Conservation (phyloP, 139 green algal species). For the Tetradesmus obliquus region DNA sequence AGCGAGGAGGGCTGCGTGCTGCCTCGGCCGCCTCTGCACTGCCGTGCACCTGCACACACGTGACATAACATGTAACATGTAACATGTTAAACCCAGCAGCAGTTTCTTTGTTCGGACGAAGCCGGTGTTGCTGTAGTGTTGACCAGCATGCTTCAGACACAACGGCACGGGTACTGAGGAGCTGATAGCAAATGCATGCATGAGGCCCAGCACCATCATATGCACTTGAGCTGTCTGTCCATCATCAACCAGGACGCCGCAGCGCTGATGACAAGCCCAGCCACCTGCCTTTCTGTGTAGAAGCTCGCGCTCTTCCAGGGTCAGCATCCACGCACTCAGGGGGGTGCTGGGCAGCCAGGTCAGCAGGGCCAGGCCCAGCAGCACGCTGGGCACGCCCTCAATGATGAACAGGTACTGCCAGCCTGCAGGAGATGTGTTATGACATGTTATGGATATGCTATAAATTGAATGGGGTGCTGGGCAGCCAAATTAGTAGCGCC, state of each 20-base stretch:
- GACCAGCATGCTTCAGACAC: neutral
- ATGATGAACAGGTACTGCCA: slow-evolving; percentile 39
- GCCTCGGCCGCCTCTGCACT: slow-evolving; percentile 5
- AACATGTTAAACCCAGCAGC: neutral
- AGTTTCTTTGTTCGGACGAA: neutral
- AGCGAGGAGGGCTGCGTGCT: neutral
- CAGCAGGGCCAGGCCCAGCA: neutral
- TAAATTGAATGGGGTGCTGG: neutral
- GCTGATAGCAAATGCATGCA: neutral
- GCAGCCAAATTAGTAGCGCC: neutral
- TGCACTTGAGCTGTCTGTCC: neutral
- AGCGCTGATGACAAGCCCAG: no score
- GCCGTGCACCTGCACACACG: slow-evolving; percentile 24
- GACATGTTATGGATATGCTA: neutral
- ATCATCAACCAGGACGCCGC: neutral
- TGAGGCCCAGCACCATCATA: neutral
- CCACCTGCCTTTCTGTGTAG: slow-evolving; percentile 5
- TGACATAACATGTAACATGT: neutral
- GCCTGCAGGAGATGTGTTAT: neutral
- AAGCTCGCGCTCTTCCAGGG: neutral
- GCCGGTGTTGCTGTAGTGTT: neutral
- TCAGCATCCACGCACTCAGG: neutral
- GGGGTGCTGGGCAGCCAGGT: slow-evolving; percentile 11
- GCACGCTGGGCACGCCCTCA: neutral
- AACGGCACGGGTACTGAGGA: neutral